Conservation (phyloP, 192 early-diverging fungal species). For the Podila epigama region DNA sequence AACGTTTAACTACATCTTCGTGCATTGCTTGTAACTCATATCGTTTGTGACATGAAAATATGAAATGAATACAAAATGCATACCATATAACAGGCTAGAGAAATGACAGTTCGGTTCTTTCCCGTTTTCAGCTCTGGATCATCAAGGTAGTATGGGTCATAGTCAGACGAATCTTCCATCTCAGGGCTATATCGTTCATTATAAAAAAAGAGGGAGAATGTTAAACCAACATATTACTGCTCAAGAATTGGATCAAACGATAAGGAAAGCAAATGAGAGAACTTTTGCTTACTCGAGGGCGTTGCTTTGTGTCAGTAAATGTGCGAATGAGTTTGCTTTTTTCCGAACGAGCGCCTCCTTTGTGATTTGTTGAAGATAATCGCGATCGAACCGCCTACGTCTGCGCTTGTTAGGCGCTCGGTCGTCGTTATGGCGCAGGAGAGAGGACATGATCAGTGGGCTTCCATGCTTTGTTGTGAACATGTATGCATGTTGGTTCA, state of each 20-base stretch:
- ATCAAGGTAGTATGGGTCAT: slow-evolving; percentile 88
- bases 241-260: neutral
- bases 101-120: slow-evolving; percentile 75
- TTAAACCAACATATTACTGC: neutral
- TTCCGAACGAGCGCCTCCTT: slow-evolving; percentile 48
- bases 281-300: slow-evolving; percentile 54
- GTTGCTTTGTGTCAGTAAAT: slow-evolving; percentile 59
- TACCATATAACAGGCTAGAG: slow-evolving; percentile 84
- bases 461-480: slow-evolving; percentile 40
- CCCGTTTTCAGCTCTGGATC: slow-evolving; percentile 86
- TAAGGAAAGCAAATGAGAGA: neutral
- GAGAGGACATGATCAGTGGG: slow-evolving; percentile 25
- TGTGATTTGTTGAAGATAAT: slow-evolving; percentile 48
- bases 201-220: neutral
- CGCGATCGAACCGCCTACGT: slow-evolving; percentile 32
- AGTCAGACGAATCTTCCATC: slow-evolving; percentile 50
- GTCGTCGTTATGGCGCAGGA: slow-evolving; percentile 38
- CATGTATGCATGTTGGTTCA: slow-evolving; percentile 44
- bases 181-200: slow-evolving; percentile 17
- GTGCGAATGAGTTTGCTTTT: slow-evolving; percentile 57
- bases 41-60: neutral
- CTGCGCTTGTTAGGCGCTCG: slow-evolving; percentile 30
- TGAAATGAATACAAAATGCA: neutral
- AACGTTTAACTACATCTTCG: neutral
- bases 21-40: no score